phyloP scores from a whole-genome alignment of 2,329 filamentous ascomycete species.

The Sclerotinia minor region DNA sequence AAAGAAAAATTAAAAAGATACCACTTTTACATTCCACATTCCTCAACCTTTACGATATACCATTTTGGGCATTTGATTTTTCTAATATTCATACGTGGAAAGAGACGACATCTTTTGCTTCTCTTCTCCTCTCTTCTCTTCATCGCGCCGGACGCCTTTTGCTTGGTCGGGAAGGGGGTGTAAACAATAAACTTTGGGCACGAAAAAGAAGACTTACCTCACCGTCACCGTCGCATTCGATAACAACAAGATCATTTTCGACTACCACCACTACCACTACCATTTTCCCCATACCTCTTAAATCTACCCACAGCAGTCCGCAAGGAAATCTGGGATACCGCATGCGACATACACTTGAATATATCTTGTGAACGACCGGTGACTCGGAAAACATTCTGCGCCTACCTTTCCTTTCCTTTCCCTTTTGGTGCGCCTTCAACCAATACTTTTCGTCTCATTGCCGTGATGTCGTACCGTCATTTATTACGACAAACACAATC shows the following conservation, averaged over 20 bases:
- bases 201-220: not conserved
- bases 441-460: conserved; percentile 21
- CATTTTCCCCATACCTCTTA: not conserved
- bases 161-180: not conserved
- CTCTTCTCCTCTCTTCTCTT: too few relatives aligned
- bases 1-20: not conserved
- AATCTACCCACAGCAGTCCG: not conserved
- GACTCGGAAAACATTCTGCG: not conserved
- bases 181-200: conserved; percentile 10
- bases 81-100: not conserved
- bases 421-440: conserved; percentile 6
- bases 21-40: not conserved
- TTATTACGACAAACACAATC: conserved; percentile 59
- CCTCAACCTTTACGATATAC: not conserved
- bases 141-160: conserved; percentile 14
- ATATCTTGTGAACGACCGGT: conserved; percentile 2
- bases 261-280: not conserved
- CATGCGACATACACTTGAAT: conserved; percentile 1
- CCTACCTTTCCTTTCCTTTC: conserved; percentile 18
- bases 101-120: not conserved
- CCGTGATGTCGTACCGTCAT: conserved; percentile 58
- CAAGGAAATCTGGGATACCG: conserved; percentile 6
- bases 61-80: not conserved
- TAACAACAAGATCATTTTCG: not conserved
- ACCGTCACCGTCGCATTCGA: not conserved